These are phyloP conservation scores for Chlamydomonas sp. DNA, from an alignment of 139 green algal genomes.

Conservation along the genomic window DNA sequence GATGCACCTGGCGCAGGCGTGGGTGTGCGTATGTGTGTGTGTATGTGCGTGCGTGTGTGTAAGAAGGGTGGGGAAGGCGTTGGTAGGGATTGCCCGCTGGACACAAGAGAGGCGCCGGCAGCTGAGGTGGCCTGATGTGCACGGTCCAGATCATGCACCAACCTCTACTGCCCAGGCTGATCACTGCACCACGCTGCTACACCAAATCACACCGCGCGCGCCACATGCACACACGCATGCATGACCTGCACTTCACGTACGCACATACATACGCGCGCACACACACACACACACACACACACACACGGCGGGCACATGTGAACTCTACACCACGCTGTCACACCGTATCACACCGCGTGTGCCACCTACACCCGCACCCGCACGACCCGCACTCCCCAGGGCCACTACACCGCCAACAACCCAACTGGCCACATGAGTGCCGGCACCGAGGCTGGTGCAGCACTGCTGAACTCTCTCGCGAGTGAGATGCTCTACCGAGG, in stretches of 20 bases:
- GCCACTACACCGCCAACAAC: constrained; percentile 16
- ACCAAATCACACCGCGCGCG: background rate
- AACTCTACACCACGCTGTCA: background rate
- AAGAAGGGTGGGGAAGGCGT: no score
- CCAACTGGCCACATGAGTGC: background rate
- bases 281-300: no score
- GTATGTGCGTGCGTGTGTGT: background rate
- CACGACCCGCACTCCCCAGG: background rate
- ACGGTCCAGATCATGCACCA: background rate
- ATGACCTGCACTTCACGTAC: background rate
- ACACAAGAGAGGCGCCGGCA: background rate
- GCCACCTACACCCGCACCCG: background rate
- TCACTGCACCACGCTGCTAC: no score
- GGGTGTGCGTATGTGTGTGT: background rate
- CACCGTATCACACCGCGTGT: background rate
- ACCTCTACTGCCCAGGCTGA: background rate
- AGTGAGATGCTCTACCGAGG: constrained; percentile 13
- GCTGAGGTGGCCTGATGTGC: background rate
- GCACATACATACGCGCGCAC: no score
- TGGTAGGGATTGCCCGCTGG: background rate
- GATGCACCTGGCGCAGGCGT: background rate
- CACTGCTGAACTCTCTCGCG: background rate
- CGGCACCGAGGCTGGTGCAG: background rate
- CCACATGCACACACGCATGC: background rate
- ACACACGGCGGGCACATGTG: background rate